A percentile compares a stretch with the other conserved stretches of the same genome.
These are phyloP conservation scores for Coffea eugenioides DNA, from an alignment of 257 asterid genomes.

Conservation along the genomic window DNA sequence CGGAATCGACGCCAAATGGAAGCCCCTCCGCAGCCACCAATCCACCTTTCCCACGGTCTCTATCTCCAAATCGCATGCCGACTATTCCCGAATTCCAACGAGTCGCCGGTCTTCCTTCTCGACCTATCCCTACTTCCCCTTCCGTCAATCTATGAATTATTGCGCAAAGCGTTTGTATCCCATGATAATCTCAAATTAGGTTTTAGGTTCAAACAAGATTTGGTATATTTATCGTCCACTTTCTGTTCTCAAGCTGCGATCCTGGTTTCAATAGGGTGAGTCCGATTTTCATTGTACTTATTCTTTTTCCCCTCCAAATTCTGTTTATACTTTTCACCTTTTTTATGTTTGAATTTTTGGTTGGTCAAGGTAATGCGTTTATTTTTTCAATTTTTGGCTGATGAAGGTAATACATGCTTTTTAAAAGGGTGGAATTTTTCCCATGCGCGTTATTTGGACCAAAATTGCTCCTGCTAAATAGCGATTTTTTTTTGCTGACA, in stretches of 20 bases:
- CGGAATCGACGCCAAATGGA: conserved; percentile 96
- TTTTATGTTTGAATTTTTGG: not conserved
- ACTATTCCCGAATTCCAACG: conserved; percentile 25
- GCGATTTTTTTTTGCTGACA: too few species aligned
- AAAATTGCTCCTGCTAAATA: too few species aligned
- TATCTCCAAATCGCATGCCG: conserved; percentile 55
- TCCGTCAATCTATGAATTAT: conserved; percentile 48
- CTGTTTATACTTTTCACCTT: not conserved
- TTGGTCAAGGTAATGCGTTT: too few species aligned
- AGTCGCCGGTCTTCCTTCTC: conserved; percentile 58
- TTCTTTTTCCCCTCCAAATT: not conserved
- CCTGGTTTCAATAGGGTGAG: conserved; percentile 75
- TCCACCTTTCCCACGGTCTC: conserved; percentile 75
- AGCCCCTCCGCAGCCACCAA: conserved; percentile 55
- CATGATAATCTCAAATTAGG: conserved; percentile 28
- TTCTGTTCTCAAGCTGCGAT: conserved; percentile 56
- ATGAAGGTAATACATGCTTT: too few species aligned
- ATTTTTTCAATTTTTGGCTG: too few species aligned
- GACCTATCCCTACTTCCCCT: conserved; percentile 64
- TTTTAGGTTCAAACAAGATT: too few species aligned
- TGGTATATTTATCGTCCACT: conserved; percentile 72
- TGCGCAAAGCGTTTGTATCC: conserved; percentile 48
- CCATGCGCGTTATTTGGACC: too few species aligned
- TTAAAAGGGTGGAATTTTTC: too few species aligned
- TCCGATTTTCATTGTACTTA: conserved; percentile 1